These are phyloP conservation scores for Corrigiola litoralis DNA, from an alignment of 179 eudicot genomes.

Conservation along the genomic window DNA sequence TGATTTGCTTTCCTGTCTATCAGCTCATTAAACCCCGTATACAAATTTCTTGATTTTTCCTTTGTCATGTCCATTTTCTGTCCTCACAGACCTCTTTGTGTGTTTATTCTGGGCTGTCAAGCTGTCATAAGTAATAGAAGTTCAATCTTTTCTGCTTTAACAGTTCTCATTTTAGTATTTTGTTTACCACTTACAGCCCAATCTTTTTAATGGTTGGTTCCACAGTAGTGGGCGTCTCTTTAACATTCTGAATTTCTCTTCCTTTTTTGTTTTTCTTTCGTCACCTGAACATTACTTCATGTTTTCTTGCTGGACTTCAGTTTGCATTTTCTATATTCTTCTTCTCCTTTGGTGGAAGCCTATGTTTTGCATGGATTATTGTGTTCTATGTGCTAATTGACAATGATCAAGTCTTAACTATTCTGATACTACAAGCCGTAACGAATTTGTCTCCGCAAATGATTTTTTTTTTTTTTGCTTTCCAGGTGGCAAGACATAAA, in stretches of 20 bases:
- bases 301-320: not conserved
- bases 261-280: not conserved
- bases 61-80: too few relatives aligned
- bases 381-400: not conserved
- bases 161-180: too few relatives aligned
- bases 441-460: not conserved
- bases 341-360: not conserved
- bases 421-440: not conserved
- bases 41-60: too few relatives aligned
- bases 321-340: not conserved
- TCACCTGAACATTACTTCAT: not conserved
- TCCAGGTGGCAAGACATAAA: constrained; percentile 73
- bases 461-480: constrained; percentile 5
- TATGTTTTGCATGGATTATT: not conserved
- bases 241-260: too few relatives aligned
- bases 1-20: not conserved
- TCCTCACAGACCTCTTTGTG: not conserved
- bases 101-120: not conserved
- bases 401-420: not conserved
- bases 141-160: too few relatives aligned
- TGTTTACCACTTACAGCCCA: too few relatives aligned
- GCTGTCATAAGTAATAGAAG: too few relatives aligned
- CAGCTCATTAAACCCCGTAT: not conserved
- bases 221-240: too few relatives aligned
- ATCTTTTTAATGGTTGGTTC: too few relatives aligned